These are phyloP conservation scores for Fereydounia khargensis DNA, from an alignment of 1,284 basidiomycete genomes.

Conservation along the genomic window DNA sequence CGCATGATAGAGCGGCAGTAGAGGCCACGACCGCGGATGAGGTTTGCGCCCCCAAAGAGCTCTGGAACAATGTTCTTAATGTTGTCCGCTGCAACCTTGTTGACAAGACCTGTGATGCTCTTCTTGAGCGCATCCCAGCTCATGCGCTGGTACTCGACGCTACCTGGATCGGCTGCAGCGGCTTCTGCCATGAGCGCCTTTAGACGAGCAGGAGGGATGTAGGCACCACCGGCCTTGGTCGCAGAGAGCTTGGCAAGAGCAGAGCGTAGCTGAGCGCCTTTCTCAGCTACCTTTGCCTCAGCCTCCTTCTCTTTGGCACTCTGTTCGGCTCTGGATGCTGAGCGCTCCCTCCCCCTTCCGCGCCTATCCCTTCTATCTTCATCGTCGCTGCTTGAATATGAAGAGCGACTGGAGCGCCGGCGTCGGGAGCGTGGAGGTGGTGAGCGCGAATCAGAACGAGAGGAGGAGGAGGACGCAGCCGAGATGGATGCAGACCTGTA, in stretches of 20 bases:
- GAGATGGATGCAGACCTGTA: conserved; percentile 12
- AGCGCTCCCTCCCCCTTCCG: too few species aligned
- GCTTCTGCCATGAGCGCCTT: conserved; percentile 82
- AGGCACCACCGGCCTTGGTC: conserved; percentile 83
- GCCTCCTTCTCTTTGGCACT: conserved; percentile 7
- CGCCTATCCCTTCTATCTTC: neutral
- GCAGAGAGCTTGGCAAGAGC: conserved; percentile 45
- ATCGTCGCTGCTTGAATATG: conserved; percentile 9
- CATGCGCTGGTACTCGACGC: conserved; percentile 87
- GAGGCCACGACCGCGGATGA: conserved; percentile 53
- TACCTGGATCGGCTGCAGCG: conserved; percentile 76
- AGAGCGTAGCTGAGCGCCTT: conserved; percentile 40
- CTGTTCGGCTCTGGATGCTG: too few species aligned
- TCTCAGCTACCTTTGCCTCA: conserved; percentile 1
- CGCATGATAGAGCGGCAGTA: conserved; percentile 85
- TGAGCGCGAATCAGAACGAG: conserved; percentile 18
- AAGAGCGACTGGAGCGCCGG: conserved; percentile 8
- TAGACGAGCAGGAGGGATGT: conserved; percentile 86
- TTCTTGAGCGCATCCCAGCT: conserved; percentile 98
- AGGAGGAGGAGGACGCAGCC: conserved; percentile 7
- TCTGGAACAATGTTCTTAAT: conserved; percentile 97
- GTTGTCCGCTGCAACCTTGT: conserved; percentile 79
- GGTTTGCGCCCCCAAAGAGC: conserved; percentile 54
- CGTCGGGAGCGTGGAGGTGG: conserved; percentile 16
- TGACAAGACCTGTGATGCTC: conserved; percentile 98